phyloP scores from a whole-genome alignment of 345 rosid genomes.

The Draba incana region DNA sequence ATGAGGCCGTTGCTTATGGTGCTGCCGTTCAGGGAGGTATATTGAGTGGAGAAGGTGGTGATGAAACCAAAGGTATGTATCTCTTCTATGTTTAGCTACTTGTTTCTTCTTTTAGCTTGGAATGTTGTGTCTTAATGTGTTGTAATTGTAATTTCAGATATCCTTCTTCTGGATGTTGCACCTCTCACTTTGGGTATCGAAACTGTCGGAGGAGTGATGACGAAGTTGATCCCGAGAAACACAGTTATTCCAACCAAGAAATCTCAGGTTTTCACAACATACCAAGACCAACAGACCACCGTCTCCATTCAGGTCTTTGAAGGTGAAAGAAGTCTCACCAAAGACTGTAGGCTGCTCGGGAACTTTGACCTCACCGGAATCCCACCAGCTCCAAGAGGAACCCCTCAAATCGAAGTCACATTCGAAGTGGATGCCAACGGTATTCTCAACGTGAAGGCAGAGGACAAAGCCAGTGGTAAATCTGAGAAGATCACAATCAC shows the following conservation, averaged over 20 bases:
- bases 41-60: conserved; percentile 99
- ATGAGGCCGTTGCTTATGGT: conserved; percentile 98
- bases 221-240: conserved; percentile 97
- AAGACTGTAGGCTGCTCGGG: conserved; percentile 87
- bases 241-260: conserved; percentile 98
- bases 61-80: conserved; percentile 89
- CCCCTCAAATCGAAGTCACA: conserved; percentile 97
- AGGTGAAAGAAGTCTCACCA: conserved; percentile 98
- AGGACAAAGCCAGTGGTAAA: conserved; percentile 89
- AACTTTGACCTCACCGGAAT: conserved; percentile 81
- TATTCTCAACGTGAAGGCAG: conserved; percentile 87
- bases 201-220: conserved; percentile 99
- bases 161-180: conserved; percentile 95
- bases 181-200: conserved; percentile 96
- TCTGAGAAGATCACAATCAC: conserved; percentile 95
- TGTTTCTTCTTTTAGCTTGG: neutral
- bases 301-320: conserved; percentile 99
- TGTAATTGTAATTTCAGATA: conserved; percentile 52
- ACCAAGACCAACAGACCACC: conserved; percentile 97
- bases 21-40: conserved; percentile 99
- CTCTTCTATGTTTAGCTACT: neutral
- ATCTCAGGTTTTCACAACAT: conserved; percentile 96
- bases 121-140: neutral
- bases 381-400: conserved; percentile 97
- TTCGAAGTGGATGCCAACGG: conserved; percentile 97